Evolutionary conservation across 225 moss, liverwort and hornwort species (phyloP).

Genomic region (Thuidium tamariscinum): DNA sequence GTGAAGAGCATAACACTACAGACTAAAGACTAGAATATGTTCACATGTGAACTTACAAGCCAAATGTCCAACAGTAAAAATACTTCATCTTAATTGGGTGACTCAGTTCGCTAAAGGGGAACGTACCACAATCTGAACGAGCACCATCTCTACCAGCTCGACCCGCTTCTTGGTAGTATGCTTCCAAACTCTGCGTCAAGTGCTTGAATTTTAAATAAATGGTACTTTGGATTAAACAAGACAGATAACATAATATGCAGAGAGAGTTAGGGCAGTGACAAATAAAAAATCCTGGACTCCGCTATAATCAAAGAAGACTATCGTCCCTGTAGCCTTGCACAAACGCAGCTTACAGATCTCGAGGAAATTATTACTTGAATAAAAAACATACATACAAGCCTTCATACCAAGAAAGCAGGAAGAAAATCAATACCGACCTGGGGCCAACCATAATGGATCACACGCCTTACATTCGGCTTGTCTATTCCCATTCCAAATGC

Average conservation of each 20-base stretch:
- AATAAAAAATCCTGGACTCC: neutral
- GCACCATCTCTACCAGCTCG: conserved; percentile 43
- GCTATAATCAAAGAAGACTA: neutral
- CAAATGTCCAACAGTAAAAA: neutral
- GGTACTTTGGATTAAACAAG: neutral
- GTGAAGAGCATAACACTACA: neutral
- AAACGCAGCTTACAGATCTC: neutral
- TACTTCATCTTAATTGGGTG: neutral
- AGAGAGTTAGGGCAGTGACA: neutral
- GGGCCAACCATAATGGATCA: conserved; percentile 88
- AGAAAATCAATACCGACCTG: conserved; percentile 28
- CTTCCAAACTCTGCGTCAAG: conserved; percentile 38
- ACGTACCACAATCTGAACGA: conserved; percentile 32
- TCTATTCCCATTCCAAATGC: conserved; percentile 92
- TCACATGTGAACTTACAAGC: neutral
- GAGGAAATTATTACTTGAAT: neutral
- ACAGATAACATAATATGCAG: neutral
- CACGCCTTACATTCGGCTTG: conserved; percentile 70
- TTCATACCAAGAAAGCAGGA: neutral
- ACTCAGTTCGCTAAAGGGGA: neutral
- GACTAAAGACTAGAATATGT: neutral
- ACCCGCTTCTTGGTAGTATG: conserved; percentile 46
- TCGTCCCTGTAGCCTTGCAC: neutral
- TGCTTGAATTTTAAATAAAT: neutral
- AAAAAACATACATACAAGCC: neutral